A percentile compares a stretch with the other conserved stretches of the same genome.
phyloP scores from a whole-genome alignment of 164 flowering plant genomes.

The Chloranthus sessilifolius region DNA sequence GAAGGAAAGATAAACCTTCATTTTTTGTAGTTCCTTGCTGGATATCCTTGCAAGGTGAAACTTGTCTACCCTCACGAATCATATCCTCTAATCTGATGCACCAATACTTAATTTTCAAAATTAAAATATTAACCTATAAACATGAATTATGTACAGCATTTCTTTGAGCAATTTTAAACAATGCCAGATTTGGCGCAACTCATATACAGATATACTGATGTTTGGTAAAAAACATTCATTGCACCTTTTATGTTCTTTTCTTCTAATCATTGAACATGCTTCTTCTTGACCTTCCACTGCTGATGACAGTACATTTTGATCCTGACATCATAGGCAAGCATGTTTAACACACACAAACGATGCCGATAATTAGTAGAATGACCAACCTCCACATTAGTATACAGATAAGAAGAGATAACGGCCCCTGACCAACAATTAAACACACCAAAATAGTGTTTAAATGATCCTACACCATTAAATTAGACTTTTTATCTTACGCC shows the following conservation, averaged over 20 bases:
- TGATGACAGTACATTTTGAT: conserved; percentile 26
- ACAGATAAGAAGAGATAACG: background rate
- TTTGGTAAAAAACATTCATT: background rate
- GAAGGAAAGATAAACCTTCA: conserved; percentile 23
- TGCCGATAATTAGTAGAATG: background rate
- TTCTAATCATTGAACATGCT: conserved; percentile 10
- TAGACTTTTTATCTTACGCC: no score
- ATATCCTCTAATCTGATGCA: conserved; percentile 19
- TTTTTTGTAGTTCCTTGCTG: conserved; percentile 17
- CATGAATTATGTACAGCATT: no score
- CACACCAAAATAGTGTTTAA: no score
- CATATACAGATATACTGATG: no score
- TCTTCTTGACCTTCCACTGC: conserved; percentile 25
- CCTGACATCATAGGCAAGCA: conserved; percentile 23
- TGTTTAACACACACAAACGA: conserved; percentile 5
- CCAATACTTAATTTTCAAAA: background rate
- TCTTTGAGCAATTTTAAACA: no score
- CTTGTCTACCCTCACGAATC: conserved; percentile 11
- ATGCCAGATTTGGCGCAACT: no score
- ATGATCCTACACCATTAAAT: no score
- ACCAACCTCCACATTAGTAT: no score
- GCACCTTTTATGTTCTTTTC: conserved; percentile 29
- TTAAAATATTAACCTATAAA: background rate
- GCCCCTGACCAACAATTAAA: no score
- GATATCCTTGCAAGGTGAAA: conserved; percentile 15